Conservation (phyloP, 441 rosid species). For the Theobroma grandiflorum region DNA sequence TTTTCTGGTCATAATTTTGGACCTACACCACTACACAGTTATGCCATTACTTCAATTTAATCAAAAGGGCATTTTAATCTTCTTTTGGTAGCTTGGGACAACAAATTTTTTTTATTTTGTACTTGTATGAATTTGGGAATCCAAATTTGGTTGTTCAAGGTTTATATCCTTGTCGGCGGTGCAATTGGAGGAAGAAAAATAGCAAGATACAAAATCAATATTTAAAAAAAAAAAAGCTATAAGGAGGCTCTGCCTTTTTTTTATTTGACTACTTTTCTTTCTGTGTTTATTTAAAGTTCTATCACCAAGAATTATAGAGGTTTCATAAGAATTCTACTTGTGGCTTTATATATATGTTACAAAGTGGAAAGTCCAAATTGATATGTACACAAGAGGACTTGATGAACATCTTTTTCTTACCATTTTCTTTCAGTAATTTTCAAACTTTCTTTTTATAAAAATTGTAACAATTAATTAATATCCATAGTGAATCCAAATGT, state of each 20-base stretch:
- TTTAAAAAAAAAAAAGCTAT: not conserved
- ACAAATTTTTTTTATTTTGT: not conserved
- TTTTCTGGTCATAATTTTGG: not conserved
- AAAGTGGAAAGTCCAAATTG: too few relatives aligned
- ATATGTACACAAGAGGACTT: too few relatives aligned
- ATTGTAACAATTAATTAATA: too few relatives aligned
- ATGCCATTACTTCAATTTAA: too few relatives aligned
- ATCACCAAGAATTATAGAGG: not conserved
- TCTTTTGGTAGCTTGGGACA: not conserved
- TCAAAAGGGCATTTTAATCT: too few relatives aligned
- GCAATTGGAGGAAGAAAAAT: not conserved
- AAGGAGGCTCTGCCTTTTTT: not conserved
- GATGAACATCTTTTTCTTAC: too few relatives aligned
- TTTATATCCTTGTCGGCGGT: slow-evolving; percentile 16
- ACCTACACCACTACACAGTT: not conserved
- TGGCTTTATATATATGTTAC: too few relatives aligned
- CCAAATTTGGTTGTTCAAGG: slow-evolving; percentile 16
- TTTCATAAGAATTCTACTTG: not conserved
- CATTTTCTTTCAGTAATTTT: too few relatives aligned
- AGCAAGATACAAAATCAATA: not conserved
- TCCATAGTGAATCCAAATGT: too few relatives aligned
- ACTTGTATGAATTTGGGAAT: not conserved
- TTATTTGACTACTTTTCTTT: not conserved
- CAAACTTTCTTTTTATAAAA: too few relatives aligned
- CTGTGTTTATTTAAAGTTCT: not conserved